Conservation (phyloP, 192 early-diverging fungal genomes). For the Backusella morwellensis region DNA sequence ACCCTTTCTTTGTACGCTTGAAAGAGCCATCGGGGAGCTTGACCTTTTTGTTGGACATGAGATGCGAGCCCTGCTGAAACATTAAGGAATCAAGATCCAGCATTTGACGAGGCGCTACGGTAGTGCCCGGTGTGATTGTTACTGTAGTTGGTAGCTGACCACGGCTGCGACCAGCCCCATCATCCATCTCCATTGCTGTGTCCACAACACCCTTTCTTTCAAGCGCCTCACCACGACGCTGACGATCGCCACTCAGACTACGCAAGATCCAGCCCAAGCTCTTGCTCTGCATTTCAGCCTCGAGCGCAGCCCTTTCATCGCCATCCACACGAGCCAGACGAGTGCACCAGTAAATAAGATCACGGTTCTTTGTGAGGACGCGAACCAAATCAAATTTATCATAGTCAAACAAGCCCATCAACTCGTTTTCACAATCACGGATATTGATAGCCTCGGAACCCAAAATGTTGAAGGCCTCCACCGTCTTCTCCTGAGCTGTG, state of each 20-base stretch:
- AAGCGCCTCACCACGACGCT: slow-evolving; percentile 46
- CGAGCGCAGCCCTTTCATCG: slow-evolving; percentile 54
- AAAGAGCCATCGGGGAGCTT: slow-evolving; percentile 91
- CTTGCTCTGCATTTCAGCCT: slow-evolving; percentile 66
- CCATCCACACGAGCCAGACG: slow-evolving; percentile 72
- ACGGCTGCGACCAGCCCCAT: slow-evolving; percentile 25
- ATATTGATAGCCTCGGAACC: slow-evolving; percentile 55
- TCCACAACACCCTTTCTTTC: slow-evolving; percentile 62
- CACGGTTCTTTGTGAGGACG: slow-evolving; percentile 82
- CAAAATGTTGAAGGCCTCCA: slow-evolving; percentile 71
- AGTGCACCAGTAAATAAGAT: slow-evolving; percentile 91
- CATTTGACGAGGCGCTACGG: slow-evolving; percentile 55
- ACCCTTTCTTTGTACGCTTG: slow-evolving; percentile 68
- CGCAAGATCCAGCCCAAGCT: slow-evolving; percentile 74
- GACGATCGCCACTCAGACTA: slow-evolving; percentile 59
- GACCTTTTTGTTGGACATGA: slow-evolving; percentile 98
- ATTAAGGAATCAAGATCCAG: slow-evolving; percentile 81
- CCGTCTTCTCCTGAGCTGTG: slow-evolving; percentile 87
- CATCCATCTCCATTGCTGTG: slow-evolving; percentile 68
- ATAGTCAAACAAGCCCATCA: slow-evolving; percentile 96
- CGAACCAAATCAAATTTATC: slow-evolving; percentile 96
- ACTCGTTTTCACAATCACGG: slow-evolving; percentile 92
- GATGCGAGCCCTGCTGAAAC: slow-evolving; percentile 91
- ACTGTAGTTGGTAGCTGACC: slow-evolving; percentile 42
- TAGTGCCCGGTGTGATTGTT: slow-evolving; percentile 47